Evolutionary conservation across 2,329 filamentous ascomycete genomes (phyloP), one percentile per base, ranked within the genome.

Genomic region (Intubia oerlemansii): DNA sequence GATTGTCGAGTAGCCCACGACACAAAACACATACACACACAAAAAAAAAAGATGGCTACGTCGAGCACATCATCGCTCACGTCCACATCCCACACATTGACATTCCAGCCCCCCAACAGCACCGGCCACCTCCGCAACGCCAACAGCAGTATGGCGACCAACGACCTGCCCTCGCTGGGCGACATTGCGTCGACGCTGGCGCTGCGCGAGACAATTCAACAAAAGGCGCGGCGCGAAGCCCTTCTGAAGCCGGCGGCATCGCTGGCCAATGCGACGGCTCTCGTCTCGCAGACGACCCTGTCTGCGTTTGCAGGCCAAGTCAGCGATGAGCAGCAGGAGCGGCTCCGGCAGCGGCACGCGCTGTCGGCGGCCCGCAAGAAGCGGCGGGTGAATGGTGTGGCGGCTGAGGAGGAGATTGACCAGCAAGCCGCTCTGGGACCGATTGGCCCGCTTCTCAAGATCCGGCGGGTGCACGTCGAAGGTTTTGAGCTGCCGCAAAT

Each of bases 401-500:
- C 19, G 7, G 24, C 19, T n/a, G 11, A 28, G n/a, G 28, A 18
- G n/a, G 22, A 25, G 1, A 24, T 21, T 3, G 19, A 91, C 46
- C 31, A 39, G 70, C 69, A 40, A 70, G 64, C 48, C 85, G 90
- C 55, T 59, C 76, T 37, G 88, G 88, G 57, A 59, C 77, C 39
- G 53, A 62, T 22, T 44, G 51, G 20, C 52, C 59, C 29, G 50
- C 50, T 76, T 2, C 45, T 93, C 37, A 81, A 81, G 42, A 56
- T 92, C 42, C 73, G 77, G 41, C 82, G 78, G 49, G 57, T 98
- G 11, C 78, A 93, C 46, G 58, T 81, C 6, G 70, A 91, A 32
- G 88, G 85, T 0, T 92, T 95, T 41, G 78, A 77, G 41, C 73
- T 78, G 9, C 68, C 73, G 13, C 85, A 95, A 50, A 72, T 98